Percentiles rank a stretch among this genome's conserved stretches.
These are phyloP conservation scores for Umbelopsis ramanniana DNA, from an alignment of 192 early-diverging fungal genomes.

Conservation along the genomic window DNA sequence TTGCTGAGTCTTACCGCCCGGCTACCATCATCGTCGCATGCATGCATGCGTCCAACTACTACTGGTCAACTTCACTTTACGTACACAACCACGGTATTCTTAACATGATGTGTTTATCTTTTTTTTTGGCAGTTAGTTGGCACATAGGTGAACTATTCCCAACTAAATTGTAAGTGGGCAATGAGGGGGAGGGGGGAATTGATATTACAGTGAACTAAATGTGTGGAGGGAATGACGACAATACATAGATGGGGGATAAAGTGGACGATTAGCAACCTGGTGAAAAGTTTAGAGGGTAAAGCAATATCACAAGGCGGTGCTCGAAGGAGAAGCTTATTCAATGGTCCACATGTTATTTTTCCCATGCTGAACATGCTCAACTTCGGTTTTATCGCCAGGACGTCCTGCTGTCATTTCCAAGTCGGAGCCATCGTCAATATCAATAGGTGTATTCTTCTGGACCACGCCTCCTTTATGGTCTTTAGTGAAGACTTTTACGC, in stretches of 20 bases:
- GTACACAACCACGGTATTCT: no score
- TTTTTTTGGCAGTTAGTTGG: not conserved
- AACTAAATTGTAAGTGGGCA: not conserved
- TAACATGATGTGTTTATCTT: no score
- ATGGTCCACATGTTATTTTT: constrained; percentile 31
- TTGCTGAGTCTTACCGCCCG: no score
- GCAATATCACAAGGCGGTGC: not conserved
- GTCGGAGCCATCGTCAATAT: constrained; percentile 17
- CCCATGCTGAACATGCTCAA: not conserved
- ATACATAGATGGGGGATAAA: not conserved
- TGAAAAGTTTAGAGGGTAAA: not conserved
- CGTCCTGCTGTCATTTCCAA: not conserved
- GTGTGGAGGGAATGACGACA: not conserved
- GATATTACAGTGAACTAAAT: constrained; percentile 8
- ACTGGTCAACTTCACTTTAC: no score
- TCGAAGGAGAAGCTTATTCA: constrained; percentile 18
- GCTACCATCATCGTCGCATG: no score
- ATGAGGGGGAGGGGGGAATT: not conserved
- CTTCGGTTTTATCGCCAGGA: constrained; percentile 1
- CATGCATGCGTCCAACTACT: no score
- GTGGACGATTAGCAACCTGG: not conserved
- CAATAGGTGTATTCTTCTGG: not conserved
- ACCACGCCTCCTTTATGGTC: constrained; percentile 15
- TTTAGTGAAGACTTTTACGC: constrained; percentile 25
- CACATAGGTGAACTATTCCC: not conserved